Conservation (phyloP, 352 stramenopile species). For the Phytopythium aichiense region DNA sequence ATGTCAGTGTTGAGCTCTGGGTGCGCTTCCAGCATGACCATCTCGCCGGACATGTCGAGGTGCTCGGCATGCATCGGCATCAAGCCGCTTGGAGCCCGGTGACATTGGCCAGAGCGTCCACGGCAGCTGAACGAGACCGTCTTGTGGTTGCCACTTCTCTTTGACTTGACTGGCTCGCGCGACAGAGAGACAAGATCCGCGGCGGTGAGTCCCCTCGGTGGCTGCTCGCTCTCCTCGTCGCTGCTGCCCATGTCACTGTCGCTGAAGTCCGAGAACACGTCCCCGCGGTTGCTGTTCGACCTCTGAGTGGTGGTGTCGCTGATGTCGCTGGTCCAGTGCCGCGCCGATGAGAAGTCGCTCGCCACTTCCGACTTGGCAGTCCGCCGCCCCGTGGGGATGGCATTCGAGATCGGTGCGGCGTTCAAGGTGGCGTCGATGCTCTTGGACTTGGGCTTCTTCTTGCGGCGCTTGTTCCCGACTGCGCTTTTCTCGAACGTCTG, state of each 20-base stretch:
- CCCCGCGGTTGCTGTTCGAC: background rate
- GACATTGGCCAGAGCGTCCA: background rate
- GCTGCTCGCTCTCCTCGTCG: background rate
- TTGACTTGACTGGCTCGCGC: background rate
- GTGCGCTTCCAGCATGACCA: slow-evolving; percentile 4
- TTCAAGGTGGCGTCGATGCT: slow-evolving; percentile 9
- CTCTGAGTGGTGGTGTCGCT: background rate
- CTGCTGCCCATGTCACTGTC: slow-evolving; percentile 3
- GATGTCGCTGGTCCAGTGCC: background rate
- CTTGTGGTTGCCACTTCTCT: background rate
- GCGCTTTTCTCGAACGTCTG: slow-evolving; percentile 27
- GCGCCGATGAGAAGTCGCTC: slow-evolving; percentile 6
- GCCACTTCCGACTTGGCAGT: background rate
- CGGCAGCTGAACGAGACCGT: background rate
- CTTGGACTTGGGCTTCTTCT: slow-evolving; percentile 8
- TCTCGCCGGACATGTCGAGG: background rate
- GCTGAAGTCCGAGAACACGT: slow-evolving; percentile 4
- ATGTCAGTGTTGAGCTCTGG: slow-evolving; percentile 9
- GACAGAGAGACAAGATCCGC: slow-evolving; percentile 6
- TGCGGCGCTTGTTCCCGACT: slow-evolving; percentile 14
- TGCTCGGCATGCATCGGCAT: slow-evolving; percentile 2
- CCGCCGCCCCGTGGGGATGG: background rate
- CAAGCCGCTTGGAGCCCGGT: background rate
- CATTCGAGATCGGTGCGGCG: background rate
- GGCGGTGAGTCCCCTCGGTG: background rate